Evolutionary conservation across 1,284 basidiomycete species (phyloP), one percentile per base, ranked within the genome.

Genomic region (Tetrapyrgos nigripes): DNA sequence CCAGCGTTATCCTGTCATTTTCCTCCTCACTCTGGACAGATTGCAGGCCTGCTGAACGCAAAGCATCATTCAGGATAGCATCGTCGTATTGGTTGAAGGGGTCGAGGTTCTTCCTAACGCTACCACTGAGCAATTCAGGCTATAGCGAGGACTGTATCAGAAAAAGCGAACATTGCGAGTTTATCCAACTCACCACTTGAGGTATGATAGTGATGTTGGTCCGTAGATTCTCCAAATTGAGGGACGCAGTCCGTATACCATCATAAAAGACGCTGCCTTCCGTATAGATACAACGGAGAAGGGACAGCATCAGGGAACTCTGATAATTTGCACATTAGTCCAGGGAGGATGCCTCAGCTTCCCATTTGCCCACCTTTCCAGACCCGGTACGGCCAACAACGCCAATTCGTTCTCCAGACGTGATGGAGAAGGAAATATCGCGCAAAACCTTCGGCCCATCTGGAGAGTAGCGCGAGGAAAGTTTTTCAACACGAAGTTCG

Each of bases 61-160:
- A 70, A 1, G 86, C 82, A 55, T 76, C 75, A 59, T 86, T 85
- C 50, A 88, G 72, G 2, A 73, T 76, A 1, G 82, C 82, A 69
- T 94, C 92, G 53, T 92, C 89, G 66, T 87, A 80, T 67, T 89
- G 81, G 5, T 81, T 83, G 68, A 93, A 94, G 0, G 92, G 92
- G 66, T 89, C 88, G 8, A 90, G 69, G 66, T 88, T 88, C 50
- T 82, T 72, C 11, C 85, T 76, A 23, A 88, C 69, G 0, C 82
- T 80, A 14, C 85, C 88, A 56, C 82, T 83, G 45, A 90, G 72
- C 1, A 89, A 76, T 62, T 90, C 87, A 5, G 92, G 91, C 81
- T 86, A 55, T 17, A 43, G 54, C 29, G 33, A n/a, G 40, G 17
- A 27, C 26, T 8, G 11, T 3, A 28, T 44, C 31, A 40, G 27